Base-by-base conservation (phyloP, 306 rosid genomes). In the Herpetospermum pedunculosum region DNA sequence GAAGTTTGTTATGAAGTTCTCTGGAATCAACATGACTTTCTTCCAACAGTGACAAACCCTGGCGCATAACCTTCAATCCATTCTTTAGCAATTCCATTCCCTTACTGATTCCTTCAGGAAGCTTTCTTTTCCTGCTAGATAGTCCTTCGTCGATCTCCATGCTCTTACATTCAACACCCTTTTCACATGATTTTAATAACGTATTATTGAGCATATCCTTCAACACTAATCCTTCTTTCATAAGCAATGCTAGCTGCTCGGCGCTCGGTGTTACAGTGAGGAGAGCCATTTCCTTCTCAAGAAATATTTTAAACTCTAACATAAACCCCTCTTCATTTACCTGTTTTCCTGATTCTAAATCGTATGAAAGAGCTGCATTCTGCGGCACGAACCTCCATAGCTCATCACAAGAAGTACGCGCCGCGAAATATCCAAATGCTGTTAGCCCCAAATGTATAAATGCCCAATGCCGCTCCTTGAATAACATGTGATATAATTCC, bases 391-490 rank as follows among this genome's bases (percentile, higher is more conserved):
- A 89, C 78, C 91, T 81, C 98, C 96, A 91, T 71, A 93, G 89
- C 81, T 86, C 81, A 72, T 75, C 75, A 73, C 94, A 89, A 57
- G 50, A 73, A 26, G 97, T 85, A 28, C 82, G 83, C 28, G 83
- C 85, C 21, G 96, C 89, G 76, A 87, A 93, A 78, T 81, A 83
- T 77, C 92, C 97, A 63, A 93, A 91, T 73, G 97, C 88, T 13
- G 86, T 77, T 30, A 91, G 26, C 68, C 94, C 92, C 89, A 87
- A 78, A 76, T 93, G 96, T 76, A 81, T 68, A 38, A 89, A 73
- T 71, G 96, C 96, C 98, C 97, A 93, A 38, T 93, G 94, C 75
- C 83, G 80, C 82, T 91, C 98, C 76, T 62, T 87, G 82, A 94
- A 77, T 75, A 94, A 77, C 86, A 91, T 83, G 79, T 89, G 97